These are phyloP conservation scores for Neofusicoccum ribis DNA, from an alignment of 2,329 filamentous ascomycete genomes.

Conservation along the genomic window DNA sequence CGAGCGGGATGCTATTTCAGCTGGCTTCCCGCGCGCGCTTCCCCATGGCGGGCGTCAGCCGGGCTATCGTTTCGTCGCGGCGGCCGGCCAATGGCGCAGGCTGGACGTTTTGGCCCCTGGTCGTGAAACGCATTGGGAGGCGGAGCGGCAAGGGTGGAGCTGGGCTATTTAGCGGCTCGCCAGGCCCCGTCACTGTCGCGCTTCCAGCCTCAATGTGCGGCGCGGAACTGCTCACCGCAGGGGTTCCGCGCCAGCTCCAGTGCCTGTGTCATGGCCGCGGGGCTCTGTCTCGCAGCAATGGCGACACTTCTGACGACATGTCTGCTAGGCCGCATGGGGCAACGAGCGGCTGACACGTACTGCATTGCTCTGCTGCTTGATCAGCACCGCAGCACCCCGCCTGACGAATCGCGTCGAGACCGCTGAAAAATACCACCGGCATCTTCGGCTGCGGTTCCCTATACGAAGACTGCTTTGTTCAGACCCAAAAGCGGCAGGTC, in stretches of 20 bases:
- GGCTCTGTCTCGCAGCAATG: too few relatives aligned
- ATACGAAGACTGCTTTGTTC: too few relatives aligned
- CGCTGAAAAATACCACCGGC: neutral
- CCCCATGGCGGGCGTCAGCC: slow-evolving; percentile 4
- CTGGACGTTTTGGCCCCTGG: neutral
- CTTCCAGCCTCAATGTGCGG: too few relatives aligned
- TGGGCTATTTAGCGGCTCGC: neutral
- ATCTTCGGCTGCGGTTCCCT: neutral
- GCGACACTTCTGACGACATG: too few relatives aligned
- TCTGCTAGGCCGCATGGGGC: neutral
- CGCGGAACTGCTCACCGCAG: too few relatives aligned
- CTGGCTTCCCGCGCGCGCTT: neutral
- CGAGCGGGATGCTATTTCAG: neutral
- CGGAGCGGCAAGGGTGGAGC: neutral
- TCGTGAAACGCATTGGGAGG: neutral
- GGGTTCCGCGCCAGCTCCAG: too few relatives aligned
- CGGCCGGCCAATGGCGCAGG: neutral
- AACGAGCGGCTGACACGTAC: neutral
- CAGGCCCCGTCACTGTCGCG: too few relatives aligned
- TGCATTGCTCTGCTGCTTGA: neutral
- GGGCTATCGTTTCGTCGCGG: neutral
- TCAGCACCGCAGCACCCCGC: neutral
- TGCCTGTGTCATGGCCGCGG: too few relatives aligned
- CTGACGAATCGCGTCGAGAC: too few relatives aligned
- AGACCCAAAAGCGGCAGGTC: neutral